phyloP scores from a whole-genome alignment of 768 basidiomycete species.

The Collybia mongolica region DNA sequence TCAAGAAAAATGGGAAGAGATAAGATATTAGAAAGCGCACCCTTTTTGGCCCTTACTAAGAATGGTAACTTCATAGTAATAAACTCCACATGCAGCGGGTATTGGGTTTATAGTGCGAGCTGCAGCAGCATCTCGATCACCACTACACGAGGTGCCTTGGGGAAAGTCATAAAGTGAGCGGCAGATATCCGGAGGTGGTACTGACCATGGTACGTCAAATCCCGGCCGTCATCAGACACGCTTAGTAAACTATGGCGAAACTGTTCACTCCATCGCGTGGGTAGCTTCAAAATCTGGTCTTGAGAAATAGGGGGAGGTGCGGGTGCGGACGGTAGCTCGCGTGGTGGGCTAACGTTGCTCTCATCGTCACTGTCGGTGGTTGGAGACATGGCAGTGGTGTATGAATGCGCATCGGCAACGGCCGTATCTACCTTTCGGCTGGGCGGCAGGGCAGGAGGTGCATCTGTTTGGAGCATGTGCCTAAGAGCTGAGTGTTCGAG shows the following conservation, averaged over 20 bases:
- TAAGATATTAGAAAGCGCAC: slow-evolving; percentile 38
- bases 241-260: slow-evolving; percentile 57
- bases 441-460: slow-evolving; percentile 33
- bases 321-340: slow-evolving; percentile 30
- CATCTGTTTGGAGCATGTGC: slow-evolving; percentile 62
- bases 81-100: slow-evolving; percentile 85
- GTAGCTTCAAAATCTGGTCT: slow-evolving; percentile 52
- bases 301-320: slow-evolving; percentile 27
- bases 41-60: slow-evolving; percentile 79
- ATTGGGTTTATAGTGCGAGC: slow-evolving; percentile 77
- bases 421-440: slow-evolving; percentile 35
- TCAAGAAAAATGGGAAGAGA: slow-evolving; percentile 7
- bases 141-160: slow-evolving; percentile 49
- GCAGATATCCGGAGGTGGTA: slow-evolving; percentile 1
- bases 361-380: slow-evolving; percentile 70
- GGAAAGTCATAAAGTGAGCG: slow-evolving; percentile 3
- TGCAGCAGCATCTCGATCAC: slow-evolving; percentile 83
- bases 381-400: slow-evolving; percentile 33
- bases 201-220: slow-evolving; percentile 69
- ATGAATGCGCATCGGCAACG: slow-evolving; percentile 16
- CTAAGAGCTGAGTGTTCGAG: slow-evolving; percentile 76
- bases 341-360: slow-evolving; percentile 49
- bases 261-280: slow-evolving; percentile 79
- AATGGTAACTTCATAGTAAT: slow-evolving; percentile 92
- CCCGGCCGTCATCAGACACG: slow-evolving; percentile 70